phyloP scores from a whole-genome alignment of 257 asterid species.

The Anisodus acutangulus region DNA sequence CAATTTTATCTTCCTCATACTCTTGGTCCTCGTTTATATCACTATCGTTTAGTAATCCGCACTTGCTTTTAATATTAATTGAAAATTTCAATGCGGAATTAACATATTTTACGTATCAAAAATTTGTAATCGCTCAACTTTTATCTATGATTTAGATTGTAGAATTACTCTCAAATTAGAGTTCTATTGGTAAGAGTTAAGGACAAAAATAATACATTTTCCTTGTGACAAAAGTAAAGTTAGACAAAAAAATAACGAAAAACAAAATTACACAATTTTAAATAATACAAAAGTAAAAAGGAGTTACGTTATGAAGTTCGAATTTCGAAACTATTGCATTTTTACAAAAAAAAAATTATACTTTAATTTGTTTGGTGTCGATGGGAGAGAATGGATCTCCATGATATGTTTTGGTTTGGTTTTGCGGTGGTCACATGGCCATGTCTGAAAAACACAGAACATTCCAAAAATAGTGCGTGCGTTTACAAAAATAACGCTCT shows the following conservation, averaged over 20 bases:
- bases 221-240: too few relatives aligned
- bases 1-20: not conserved
- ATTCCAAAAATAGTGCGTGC: not conserved
- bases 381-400: constrained; percentile 38
- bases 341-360: too few relatives aligned
- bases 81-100: not conserved
- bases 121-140: not conserved
- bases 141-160: not conserved
- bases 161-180: too few relatives aligned
- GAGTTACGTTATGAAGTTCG: too few relatives aligned
- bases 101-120: not conserved
- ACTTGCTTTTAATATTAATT: not conserved
- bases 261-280: too few relatives aligned
- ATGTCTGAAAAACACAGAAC: constrained; percentile 47
- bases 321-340: too few relatives aligned
- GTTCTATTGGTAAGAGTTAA: too few relatives aligned
- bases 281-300: too few relatives aligned
- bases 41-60: too few relatives aligned
- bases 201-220: too few relatives aligned
- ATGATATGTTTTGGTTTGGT: constrained; percentile 46
- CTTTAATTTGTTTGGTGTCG: not conserved
- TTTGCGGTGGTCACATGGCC: constrained; percentile 48
- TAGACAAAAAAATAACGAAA: too few relatives aligned
- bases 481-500: not conserved
- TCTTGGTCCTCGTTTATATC: not conserved